These are phyloP conservation scores for Tubosaeta sp. DNA, from an alignment of 768 basidiomycete species.

Conservation along the genomic window DNA sequence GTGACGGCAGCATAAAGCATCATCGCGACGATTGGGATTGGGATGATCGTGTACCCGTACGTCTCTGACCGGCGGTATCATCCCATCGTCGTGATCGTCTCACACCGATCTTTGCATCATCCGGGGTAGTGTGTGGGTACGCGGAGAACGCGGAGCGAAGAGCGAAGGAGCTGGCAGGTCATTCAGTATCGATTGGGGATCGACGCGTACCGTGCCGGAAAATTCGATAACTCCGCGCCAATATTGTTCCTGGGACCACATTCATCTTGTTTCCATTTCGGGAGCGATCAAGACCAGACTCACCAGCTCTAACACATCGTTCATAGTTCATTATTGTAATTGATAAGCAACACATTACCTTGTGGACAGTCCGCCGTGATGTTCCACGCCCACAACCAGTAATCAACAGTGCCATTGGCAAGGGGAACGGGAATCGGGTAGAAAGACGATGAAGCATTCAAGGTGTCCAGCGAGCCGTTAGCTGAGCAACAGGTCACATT, in stretches of 20 bases:
- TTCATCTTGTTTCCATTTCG: neutral
- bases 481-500: slow-evolving; percentile 2
- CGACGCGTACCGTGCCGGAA: neutral
- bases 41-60: slow-evolving; percentile 4
- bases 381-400: neutral
- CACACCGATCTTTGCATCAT: neutral
- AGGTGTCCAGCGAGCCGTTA: neutral
- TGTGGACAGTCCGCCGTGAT: neutral
- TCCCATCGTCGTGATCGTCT: neutral
- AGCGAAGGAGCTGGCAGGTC: neutral
- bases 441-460: neutral
- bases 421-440: neutral
- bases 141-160: neutral
- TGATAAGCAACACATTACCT: neutral
- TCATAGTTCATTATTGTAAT: neutral
- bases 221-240: slow-evolving; percentile 5
- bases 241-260: neutral
- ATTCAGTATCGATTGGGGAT: neutral
- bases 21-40: neutral
- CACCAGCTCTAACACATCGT: neutral
- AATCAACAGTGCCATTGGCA: neutral
- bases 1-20: neutral
- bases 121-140: neutral
- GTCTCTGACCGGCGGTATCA: neutral
- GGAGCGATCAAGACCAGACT: neutral